Evolutionary conservation across 768 basidiomycete species (phyloP), one percentile per base, ranked within the genome.

Genomic region (Pleurotus citrinopileatus): DNA sequence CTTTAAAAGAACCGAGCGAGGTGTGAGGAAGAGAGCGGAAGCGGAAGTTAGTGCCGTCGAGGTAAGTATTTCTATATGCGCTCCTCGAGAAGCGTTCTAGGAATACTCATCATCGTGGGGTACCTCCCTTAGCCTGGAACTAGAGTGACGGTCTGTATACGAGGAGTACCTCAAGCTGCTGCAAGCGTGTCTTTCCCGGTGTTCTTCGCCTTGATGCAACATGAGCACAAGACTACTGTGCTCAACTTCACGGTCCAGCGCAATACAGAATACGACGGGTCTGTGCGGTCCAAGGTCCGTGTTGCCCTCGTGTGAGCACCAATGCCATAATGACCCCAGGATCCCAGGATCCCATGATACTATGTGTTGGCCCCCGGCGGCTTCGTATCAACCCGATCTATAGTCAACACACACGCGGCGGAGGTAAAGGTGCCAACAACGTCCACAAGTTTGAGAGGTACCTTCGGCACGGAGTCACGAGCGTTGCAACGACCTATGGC

Each of bases 361-460:
- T 99, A 4, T 94, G 91, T 63, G 83, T 94, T 22, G 97, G 96
- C 1, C 90, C 94, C 9, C 84, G 95, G 40, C 83, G 94, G 38
- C 76, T 97, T 59, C 78, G 76, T 17, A 85, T 94, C 37, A 91
- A 87, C 59, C 97, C 97, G 0, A 70, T 95, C 27, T 99, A 90
- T 73, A 95, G 94, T 59, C 94, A 97, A 63, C 93, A 95, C 61
- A 86, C 89, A 2, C 82, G 86, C 5, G 94, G 94, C 10, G 94
- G 94, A 15, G 91, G 90, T 13, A 91, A 87, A 67, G 94, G 94
- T 9, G 77, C 84, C 38, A 99, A 99, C 76, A 98, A 98, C 62
- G 94, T 97, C 2, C 95, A 98, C 78, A 99, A 98, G 64, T 95
- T 89, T 52, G 93, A 97, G 70, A 83, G 91, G 27, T 99, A 84